Evolutionary conservation across 2,329 filamentous ascomycete genomes (phyloP), one percentile per base, ranked within the genome.

Genomic region (Fusarium albidum): DNA sequence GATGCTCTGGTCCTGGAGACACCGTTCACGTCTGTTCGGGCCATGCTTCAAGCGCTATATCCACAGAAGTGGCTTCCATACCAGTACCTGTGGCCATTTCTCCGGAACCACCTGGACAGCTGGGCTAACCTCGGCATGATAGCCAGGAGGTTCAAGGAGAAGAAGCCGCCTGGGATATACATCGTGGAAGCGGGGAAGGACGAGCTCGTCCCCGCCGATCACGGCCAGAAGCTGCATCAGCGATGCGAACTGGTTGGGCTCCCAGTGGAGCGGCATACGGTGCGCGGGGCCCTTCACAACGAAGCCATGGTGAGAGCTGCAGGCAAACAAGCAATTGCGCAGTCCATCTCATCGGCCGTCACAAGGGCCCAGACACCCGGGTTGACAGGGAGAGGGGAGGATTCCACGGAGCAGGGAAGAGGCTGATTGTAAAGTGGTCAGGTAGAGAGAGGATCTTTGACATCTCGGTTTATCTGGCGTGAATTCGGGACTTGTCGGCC

Each of bases 51-150:
- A 34, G 85, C 83, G 2, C 71, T 94, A 3, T 94, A 93, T 66
- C 90, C 90, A 1, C 88, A 92, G 63, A 89, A 83, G 63, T 93
- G 90, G 89, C 75, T 93, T 7, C 90, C 90, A 0, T 94, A 94
- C 69, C 82, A 83, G 39, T 86, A 93, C 68, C 77, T 94, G 0
- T 85, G 85, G 78, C 88, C 87, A 0, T 92, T 93, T 66, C 77
- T 93, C 10, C 80, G 88, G 61, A 92, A 82, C 54, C 81, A 83
- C 33, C 72, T 86, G 29, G 80, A 86, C 59, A 84, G 77, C 58
- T 80, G 73, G 74, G 68, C 72, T 46, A 85, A 85, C 55, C 58
- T 86, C 26, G 75, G 70, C 4, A 45, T 68, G 25, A 77, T 86
- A 65, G 72, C 63, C 52, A 60, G 51, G 43, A 62, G 58, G 47